Base-by-base conservation (phyloP, 352 stramenopile genomes). In the Phytophthora sp. region DNA sequence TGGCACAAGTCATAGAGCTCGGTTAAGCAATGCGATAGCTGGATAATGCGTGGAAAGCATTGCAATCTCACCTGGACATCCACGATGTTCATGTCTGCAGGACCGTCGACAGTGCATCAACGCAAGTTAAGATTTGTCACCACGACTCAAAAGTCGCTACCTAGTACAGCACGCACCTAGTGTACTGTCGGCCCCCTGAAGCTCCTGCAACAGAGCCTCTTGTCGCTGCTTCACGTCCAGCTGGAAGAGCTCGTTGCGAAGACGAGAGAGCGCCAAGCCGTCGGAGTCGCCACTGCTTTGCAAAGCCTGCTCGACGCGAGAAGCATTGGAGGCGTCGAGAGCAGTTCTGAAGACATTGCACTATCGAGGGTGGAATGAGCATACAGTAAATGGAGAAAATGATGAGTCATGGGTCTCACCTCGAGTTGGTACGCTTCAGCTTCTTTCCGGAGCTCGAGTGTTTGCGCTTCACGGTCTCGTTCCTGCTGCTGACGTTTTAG, bases 181-280 rank as follows among this genome's bases (percentile, higher is more conserved):
- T n/a, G 60, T 75, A 9, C 8, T 66, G 4, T 87, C 67, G 10
- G 54, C 61, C 0, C 55, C 62, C 24, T 80, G 59, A 1, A 87
- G 58, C 13, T 84, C 77, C 18, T 65, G 35, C 17, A 89, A 34
- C 28, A 79, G 45, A 1, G 66, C 54, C 0, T 74, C 70, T 55
- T 75, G 74, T 9, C 74, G 66, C 32, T 86, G 70, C 21, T 79
- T 79, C 9, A 87, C 76, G 15, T 79, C 73, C 5, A 89, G 37
- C n/a, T 84, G 66, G 43, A 89, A 86, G 5, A 89, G 34, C 11
- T 89, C 75, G 6, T 66, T 50, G 5, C 76, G 77, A 1, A 89
- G 60, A 24, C 60, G 51, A 63, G 27, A 75, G 9, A 70, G 48
- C 1, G 62, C 38, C 12, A 65, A 23, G 0, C 41, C 49, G 31